Conservation (phyloP, 345 rosid species). For the Populus nigra region DNA sequence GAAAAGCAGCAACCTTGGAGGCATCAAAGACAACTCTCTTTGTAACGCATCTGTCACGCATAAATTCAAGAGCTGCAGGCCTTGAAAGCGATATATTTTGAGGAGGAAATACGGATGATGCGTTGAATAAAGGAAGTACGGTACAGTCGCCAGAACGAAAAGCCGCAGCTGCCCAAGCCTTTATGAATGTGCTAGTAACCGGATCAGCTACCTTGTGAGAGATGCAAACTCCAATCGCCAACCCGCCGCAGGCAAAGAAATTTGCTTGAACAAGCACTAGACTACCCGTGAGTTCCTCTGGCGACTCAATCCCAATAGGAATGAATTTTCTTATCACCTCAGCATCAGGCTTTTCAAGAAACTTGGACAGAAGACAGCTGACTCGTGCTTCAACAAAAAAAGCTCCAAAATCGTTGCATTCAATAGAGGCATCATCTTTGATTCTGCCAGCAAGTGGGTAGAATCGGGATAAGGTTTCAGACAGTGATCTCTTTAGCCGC, state of each 20-base stretch:
- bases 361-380: slow-evolving; percentile 23
- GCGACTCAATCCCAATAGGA: slow-evolving; percentile 23
- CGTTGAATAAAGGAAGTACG: not conserved
- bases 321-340: slow-evolving; percentile 27
- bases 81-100: not conserved
- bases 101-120: slow-evolving; percentile 5
- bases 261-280: slow-evolving; percentile 11
- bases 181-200: slow-evolving; percentile 2
- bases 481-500: slow-evolving; percentile 39
- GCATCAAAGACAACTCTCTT: slow-evolving; percentile 18
- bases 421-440: slow-evolving; percentile 8
- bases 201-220: slow-evolving; percentile 18
- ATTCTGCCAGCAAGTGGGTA: slow-evolving; percentile 39
- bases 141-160: not conserved
- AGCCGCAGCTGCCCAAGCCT: slow-evolving; percentile 15
- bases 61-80: not conserved
- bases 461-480: slow-evolving; percentile 35
- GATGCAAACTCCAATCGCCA: slow-evolving; percentile 12
- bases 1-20: slow-evolving; percentile 4
- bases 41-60: not conserved
- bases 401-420: slow-evolving; percentile 42
- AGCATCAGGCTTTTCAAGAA: slow-evolving; percentile 25
- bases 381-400: slow-evolving; percentile 37
- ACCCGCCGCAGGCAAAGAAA: slow-evolving; percentile 15
- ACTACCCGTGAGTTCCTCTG: not conserved